phyloP scores from a whole-genome alignment of 805 yeast genomes.

The Grigorovia yakushimaensis region DNA sequence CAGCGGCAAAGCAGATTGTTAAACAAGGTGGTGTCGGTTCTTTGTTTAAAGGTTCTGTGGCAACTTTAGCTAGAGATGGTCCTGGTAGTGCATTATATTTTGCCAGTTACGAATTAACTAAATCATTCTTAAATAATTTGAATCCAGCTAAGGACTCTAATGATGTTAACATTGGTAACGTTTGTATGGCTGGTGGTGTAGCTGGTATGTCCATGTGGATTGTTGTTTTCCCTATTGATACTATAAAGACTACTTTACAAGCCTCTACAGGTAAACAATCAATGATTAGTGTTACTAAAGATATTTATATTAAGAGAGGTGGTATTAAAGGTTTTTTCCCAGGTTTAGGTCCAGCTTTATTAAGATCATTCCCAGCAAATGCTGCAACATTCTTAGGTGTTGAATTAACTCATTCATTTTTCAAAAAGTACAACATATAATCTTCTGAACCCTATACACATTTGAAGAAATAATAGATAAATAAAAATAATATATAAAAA shows the following conservation, averaged over 20 bases:
- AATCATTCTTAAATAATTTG: conserved; percentile 43
- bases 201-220: conserved; percentile 98
- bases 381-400: conserved; percentile 99
- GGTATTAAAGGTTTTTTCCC: conserved; percentile 94
- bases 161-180: conserved; percentile 57
- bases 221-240: conserved; percentile 91
- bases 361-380: conserved; percentile 94
- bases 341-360: conserved; percentile 90
- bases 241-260: conserved; percentile 54
- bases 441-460: not conserved
- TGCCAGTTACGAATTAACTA: conserved; percentile 83
- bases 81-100: conserved; percentile 95
- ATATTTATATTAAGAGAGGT: conserved; percentile 55
- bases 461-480: not conserved
- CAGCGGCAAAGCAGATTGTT: conserved; percentile 56
- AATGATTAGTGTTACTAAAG: conserved; percentile 54
- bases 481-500: not conserved
- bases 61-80: conserved; percentile 92
- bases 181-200: conserved; percentile 85
- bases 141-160: conserved; percentile 25
- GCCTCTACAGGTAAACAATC: conserved; percentile 34
- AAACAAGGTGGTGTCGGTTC: conserved; percentile 75
- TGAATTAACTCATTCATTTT: conserved; percentile 53
- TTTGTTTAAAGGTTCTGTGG: conserved; percentile 81
- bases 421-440: conserved; percentile 27